Evolutionary conservation across 768 basidiomycete species (phyloP).

Genomic region (Polyporus arcularius): DNA sequence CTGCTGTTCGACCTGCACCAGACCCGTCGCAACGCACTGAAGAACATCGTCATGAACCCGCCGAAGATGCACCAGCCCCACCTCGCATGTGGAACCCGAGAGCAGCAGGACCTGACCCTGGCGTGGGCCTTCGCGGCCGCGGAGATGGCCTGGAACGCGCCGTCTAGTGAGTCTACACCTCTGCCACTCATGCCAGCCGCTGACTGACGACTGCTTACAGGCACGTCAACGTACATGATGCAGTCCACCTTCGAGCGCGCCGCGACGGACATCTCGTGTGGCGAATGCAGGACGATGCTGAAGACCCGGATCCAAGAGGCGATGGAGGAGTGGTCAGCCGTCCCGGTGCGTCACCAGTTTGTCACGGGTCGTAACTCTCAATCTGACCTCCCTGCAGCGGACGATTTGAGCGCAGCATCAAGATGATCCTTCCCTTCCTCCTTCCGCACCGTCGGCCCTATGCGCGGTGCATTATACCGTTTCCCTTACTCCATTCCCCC

Average conservation of each 20-base stretch:
- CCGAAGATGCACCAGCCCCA: conserved; percentile 28
- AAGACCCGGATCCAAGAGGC: neutral
- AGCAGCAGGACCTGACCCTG: conserved; percentile 25
- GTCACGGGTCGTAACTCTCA: neutral
- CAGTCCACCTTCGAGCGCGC: neutral
- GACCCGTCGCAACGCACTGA: conserved; percentile 39
- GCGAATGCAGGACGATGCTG: neutral
- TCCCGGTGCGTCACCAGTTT: neutral
- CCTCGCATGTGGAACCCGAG: conserved; percentile 13
- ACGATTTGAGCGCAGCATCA: neutral
- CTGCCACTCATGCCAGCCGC: no score
- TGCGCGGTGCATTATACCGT: no score
- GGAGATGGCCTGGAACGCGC: conserved; percentile 27
- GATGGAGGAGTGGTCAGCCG: neutral
- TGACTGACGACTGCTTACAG: conserved; percentile 35
- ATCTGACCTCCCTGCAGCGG: neutral
- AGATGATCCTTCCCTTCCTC: no score
- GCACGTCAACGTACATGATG: conserved; percentile 57
- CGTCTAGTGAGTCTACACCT: conserved; percentile 18
- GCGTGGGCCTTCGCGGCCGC: conserved; percentile 33
- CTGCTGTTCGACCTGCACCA: conserved; percentile 40
- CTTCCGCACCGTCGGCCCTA: no score
- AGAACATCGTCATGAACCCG: conserved; percentile 26
- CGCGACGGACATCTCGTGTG: neutral
- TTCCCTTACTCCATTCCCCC: no score